phyloP scores from a whole-genome alignment of 257 asterid genomes.

The Asclepias syriaca region DNA sequence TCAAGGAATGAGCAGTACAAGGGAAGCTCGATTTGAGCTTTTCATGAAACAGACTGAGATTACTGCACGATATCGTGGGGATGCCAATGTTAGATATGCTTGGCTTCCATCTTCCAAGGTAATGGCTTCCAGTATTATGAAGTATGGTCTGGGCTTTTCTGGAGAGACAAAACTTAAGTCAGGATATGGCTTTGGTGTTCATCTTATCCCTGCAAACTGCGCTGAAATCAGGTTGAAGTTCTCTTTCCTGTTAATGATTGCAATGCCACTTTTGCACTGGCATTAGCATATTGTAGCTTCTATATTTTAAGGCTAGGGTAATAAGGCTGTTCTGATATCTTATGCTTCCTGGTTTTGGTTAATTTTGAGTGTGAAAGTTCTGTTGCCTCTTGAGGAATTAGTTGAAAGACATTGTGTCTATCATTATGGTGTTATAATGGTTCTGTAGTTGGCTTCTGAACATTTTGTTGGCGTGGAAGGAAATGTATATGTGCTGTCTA shows the following conservation, averaged over 20 bases:
- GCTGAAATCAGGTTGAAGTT: conserved; percentile 59
- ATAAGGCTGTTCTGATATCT: not conserved
- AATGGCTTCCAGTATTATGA: conserved; percentile 37
- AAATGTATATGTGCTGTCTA: not conserved
- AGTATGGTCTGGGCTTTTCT: conserved; percentile 58
- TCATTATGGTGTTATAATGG: not conserved
- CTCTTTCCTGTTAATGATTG: conserved; percentile 9
- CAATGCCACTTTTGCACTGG: not conserved
- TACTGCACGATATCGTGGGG: conserved; percentile 56
- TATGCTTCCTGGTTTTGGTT: not conserved
- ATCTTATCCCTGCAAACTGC: conserved; percentile 70
- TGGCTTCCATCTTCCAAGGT: conserved; percentile 82
- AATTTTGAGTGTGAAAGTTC: not conserved
- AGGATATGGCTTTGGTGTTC: conserved; percentile 49
- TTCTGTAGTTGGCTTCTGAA: not conserved
- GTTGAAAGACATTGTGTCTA: not conserved
- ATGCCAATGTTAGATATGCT: conserved; percentile 63
- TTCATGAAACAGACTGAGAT: conserved; percentile 72
- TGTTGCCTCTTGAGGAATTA: not conserved
- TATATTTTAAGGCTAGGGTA: not conserved
- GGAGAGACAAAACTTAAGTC: conserved; percentile 32
- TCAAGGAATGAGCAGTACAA: conserved; percentile 30
- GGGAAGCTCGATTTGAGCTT: conserved; percentile 57
- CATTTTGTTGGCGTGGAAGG: not conserved
- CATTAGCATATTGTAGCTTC: not conserved